A percentile compares a stretch with the other conserved stretches of the same genome.
phyloP scores from a whole-genome alignment of 352 stramenopile species.

The Phytopythium boreale region DNA sequence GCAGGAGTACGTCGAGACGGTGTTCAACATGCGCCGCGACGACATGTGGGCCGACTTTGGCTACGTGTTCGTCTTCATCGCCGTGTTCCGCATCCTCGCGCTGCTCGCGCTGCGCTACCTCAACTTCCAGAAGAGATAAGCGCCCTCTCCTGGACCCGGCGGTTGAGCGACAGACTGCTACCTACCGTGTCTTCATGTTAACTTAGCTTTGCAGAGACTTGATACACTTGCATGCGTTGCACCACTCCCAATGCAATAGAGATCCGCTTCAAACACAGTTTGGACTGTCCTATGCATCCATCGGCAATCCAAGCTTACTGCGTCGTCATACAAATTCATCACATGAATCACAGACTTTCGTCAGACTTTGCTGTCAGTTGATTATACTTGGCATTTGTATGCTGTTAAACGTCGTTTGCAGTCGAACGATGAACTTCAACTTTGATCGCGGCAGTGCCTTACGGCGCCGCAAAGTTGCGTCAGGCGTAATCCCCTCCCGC shows the following conservation, averaged over 20 bases:
- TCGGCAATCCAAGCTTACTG: no score
- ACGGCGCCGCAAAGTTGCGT: neutral
- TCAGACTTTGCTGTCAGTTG: no score
- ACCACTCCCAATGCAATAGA: no score
- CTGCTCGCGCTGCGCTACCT: slow-evolving; percentile 31
- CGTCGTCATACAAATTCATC: no score
- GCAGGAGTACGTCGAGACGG: slow-evolving; percentile 24
- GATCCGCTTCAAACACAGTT: no score
- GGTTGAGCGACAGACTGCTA: neutral
- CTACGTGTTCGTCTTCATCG: slow-evolving; percentile 20
- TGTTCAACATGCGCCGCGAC: slow-evolving; percentile 27
- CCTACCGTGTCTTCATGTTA: no score
- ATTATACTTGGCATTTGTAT: no score
- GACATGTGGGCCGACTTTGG: slow-evolving; percentile 19
- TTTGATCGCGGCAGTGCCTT: neutral
- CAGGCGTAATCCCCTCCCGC: neutral
- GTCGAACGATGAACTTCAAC: neutral
- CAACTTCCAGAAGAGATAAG: slow-evolving; percentile 43
- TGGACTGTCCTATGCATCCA: no score
- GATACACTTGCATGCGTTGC: no score
- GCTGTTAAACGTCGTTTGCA: no score
- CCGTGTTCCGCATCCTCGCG: slow-evolving; percentile 12
- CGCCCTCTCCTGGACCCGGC: neutral
- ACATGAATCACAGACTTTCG: no score
- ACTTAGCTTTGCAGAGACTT: slow-evolving; percentile 1